These are phyloP conservation scores for Polyporus arcularius DNA, from an alignment of 768 basidiomycete species.

Conservation along the genomic window DNA sequence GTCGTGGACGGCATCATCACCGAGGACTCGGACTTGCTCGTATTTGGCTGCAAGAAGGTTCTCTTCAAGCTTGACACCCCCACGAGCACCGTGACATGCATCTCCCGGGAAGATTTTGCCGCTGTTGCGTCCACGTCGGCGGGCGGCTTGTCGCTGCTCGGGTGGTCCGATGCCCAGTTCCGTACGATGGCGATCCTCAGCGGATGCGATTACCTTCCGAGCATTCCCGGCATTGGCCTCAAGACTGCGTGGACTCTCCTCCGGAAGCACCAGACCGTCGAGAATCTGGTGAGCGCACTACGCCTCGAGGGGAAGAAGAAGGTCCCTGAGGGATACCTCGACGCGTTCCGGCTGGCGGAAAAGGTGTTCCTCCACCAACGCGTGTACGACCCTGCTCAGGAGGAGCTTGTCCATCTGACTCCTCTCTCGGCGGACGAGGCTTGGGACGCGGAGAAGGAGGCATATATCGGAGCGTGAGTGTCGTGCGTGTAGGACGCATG, in stretches of 20 bases:
- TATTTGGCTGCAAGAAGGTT: slow-evolving; percentile 92
- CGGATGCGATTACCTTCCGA: slow-evolving; percentile 91
- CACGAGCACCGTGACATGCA: slow-evolving; percentile 62
- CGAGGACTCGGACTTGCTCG: slow-evolving; percentile 96
- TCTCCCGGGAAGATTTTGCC: slow-evolving; percentile 70
- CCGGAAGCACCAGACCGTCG: slow-evolving; percentile 82
- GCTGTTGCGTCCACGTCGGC: slow-evolving; percentile 48
- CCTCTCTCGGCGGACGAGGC: slow-evolving; percentile 51
- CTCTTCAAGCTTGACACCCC: slow-evolving; percentile 89
- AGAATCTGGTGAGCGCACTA: slow-evolving; percentile 76
- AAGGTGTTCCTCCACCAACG: slow-evolving; percentile 92
- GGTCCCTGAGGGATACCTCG: slow-evolving; percentile 76
- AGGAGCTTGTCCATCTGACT: slow-evolving; percentile 70
- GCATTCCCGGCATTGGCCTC: slow-evolving; percentile 87
- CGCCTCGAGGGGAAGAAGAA: slow-evolving; percentile 81
- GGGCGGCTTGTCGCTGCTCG: slow-evolving; percentile 72
- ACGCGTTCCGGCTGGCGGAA: slow-evolving; percentile 80
- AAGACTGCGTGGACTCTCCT: slow-evolving; percentile 89
- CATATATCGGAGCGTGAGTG: slow-evolving; percentile 71
- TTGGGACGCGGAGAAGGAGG: slow-evolving; percentile 63
- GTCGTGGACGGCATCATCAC: slow-evolving; percentile 91
- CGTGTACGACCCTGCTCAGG: slow-evolving; percentile 76
- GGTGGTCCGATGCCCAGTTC: slow-evolving; percentile 91
- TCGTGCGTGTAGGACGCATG: slow-evolving; percentile 2
- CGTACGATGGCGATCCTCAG: slow-evolving; percentile 91